phyloP scores from a whole-genome alignment of 768 basidiomycete genomes.

The Mycena kentingensis region DNA sequence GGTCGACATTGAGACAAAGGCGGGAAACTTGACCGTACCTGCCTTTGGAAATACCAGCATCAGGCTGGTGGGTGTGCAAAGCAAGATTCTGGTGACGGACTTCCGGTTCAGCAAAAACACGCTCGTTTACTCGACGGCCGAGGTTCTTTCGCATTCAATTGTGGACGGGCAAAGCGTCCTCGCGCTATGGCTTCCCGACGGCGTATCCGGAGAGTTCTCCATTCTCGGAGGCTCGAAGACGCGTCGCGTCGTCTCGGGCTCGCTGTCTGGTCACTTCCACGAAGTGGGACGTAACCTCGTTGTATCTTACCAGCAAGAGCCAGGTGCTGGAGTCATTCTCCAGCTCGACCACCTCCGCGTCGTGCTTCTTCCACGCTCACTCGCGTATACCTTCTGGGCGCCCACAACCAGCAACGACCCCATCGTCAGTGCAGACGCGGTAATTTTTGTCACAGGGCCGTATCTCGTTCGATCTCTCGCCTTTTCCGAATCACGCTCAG shows the following conservation, averaged over 20 bases:
- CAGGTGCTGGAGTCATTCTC: constrained; percentile 40
- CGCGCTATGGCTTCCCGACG: constrained; percentile 37
- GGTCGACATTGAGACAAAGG: constrained; percentile 44
- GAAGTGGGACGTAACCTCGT: constrained; percentile 12
- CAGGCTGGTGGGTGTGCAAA: constrained; percentile 49
- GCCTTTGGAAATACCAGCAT: constrained; percentile 33
- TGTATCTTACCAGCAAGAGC: constrained; percentile 31
- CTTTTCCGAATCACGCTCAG: constrained; percentile 34
- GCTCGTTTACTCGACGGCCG: constrained; percentile 55
- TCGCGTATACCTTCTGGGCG: constrained; percentile 53
- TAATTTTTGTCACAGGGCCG: constrained; percentile 44
- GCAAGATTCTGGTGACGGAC: constrained; percentile 55
- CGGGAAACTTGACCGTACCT: constrained; percentile 44
- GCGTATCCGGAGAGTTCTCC: constrained; percentile 25
- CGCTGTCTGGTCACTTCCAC: constrained; percentile 28
- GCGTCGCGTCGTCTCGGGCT: constrained; percentile 32
- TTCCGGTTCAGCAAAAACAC: constrained; percentile 53
- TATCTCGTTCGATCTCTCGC: constrained; percentile 41
- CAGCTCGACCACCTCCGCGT: constrained; percentile 48
- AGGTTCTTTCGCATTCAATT: constrained; percentile 48
- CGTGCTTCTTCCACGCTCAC: constrained; percentile 25
- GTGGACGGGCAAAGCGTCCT: constrained; percentile 45
- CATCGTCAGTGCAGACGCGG: constrained; percentile 54
- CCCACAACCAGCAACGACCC: constrained; percentile 43
- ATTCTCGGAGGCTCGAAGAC: constrained; percentile 37